Evolutionary conservation across 148 eudicot genomes (phyloP), one percentile per base, ranked within the genome.

Genomic region (Mesembryanthemum crystallinum): DNA sequence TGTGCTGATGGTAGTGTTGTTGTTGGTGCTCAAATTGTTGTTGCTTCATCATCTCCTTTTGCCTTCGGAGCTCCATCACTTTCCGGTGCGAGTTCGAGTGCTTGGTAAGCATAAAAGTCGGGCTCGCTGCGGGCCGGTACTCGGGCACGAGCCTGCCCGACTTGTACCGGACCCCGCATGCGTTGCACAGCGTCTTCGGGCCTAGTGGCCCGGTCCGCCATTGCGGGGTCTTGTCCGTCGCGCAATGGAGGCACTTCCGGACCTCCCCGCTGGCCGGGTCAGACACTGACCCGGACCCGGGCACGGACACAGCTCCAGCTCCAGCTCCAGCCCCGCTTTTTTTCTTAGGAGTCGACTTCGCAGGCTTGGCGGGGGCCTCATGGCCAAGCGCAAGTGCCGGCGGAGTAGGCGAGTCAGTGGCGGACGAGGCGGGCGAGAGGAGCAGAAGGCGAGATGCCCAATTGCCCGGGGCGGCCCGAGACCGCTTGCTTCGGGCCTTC

Each of bases 181-280:
- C 98, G 10, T 95, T 95, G 77, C 98, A 95, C 3, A 95, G 84
- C 0, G 97, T 95, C 71, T 90, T 92, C 7, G 96, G 96, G 25
- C 98, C 98, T 87, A 85, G 74, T 3, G 98, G 98, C 52, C 98
- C 98, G 0, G 93, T 83, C 64, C 98, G 82, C 98, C 98, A 95
- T 58, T 95, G 97, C 3, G 98, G 98, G n/a, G 98, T 95, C 83
- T 89, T 92, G 60, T 88, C 92, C 0, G 96, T 84, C 5, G 87
- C 92, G 9, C 98, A 94, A 73, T 94, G 98, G 14, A 87, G 79
- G 80, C 98, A 94, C 82, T 62, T 87, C 73, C 93, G 68, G 9
- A 86, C 88, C 58, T 90, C 90, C 7, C 87, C 82, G 29, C 78
- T 55, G 61, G 72, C 57, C 57, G 24, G 35, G 64, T 39, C 69